Evolutionary conservation across 2,329 filamentous ascomycete species (phyloP).

Genomic region (Aureobasidium leucospermi): DNA sequence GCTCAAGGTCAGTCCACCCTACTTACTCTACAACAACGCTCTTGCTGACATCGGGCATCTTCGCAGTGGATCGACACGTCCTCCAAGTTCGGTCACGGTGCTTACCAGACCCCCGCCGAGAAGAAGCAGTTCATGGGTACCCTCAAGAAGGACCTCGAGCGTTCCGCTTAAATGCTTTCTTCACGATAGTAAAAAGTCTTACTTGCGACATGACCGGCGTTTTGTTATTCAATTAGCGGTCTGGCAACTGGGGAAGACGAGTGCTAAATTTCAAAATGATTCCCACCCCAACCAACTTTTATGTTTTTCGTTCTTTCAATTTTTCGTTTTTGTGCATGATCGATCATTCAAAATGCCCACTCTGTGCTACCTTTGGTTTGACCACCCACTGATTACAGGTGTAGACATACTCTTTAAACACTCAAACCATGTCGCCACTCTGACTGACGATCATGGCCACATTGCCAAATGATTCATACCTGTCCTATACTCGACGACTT

Average conservation of each 20-base stretch:
- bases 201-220: conserved; percentile 5
- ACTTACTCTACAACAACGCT: too few relatives aligned
- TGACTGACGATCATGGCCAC: too few relatives aligned
- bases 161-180: conserved; percentile 18
- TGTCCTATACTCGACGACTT: too few relatives aligned
- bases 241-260: conserved; percentile 9
- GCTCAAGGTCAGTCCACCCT: conserved; percentile 57
- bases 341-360: too few relatives aligned
- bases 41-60: too few relatives aligned
- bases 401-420: too few relatives aligned
- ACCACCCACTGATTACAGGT: too few relatives aligned
- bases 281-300: not conserved
- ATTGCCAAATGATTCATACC: too few relatives aligned
- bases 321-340: not conserved
- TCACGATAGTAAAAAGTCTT: conserved; percentile 6
- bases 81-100: conserved; percentile 99
- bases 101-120: conserved; percentile 96
- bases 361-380: too few relatives aligned
- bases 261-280: conserved; percentile 12
- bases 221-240: conserved; percentile 9
- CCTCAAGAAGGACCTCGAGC: conserved; percentile 90
- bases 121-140: conserved; percentile 97
- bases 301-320: not conserved
- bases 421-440: too few relatives aligned
- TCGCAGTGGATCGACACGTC: conserved; percentile 90